Conservation (phyloP, 306 rosid genomes). For the Ochetophila trinervis region DNA sequence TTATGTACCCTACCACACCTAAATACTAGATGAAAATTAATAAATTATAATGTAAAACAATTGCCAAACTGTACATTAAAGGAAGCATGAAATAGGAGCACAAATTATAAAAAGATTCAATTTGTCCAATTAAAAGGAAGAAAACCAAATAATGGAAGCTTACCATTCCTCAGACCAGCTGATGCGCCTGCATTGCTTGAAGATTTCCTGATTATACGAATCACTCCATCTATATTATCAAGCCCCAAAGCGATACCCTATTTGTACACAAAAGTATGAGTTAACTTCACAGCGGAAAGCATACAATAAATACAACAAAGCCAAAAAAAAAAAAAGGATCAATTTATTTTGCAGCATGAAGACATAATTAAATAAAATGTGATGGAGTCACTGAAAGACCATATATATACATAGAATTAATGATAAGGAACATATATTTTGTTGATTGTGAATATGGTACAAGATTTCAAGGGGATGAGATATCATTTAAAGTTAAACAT, state of each 20-base stretch:
- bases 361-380: too few relatives aligned
- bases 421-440: neutral
- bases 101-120: neutral
- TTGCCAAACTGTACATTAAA: neutral
- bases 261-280: conserved; percentile 13
- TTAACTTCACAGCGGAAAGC: too few relatives aligned
- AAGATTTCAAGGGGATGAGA: too few relatives aligned
- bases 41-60: too few relatives aligned
- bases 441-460: too few relatives aligned
- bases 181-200: conserved; percentile 69
- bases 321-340: neutral
- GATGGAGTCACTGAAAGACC: neutral
- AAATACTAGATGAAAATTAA: too few relatives aligned
- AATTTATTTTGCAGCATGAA: neutral
- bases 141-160: conserved; percentile 24
- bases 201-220: conserved; percentile 60
- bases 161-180: conserved; percentile 65
- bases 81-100: neutral
- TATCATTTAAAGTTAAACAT: too few relatives aligned
- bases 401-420: neutral
- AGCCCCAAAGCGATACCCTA: conserved; percentile 90
- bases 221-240: conserved; percentile 80
- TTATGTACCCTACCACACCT: too few relatives aligned
- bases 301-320: conserved; percentile 8
- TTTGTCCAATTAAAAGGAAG: neutral